Percentiles rank a stretch among this genome's conserved stretches.
These are phyloP conservation scores for Pseudodiploospora longispora DNA, from an alignment of 2,329 filamentous ascomycete genomes.

Conservation along the genomic window DNA sequence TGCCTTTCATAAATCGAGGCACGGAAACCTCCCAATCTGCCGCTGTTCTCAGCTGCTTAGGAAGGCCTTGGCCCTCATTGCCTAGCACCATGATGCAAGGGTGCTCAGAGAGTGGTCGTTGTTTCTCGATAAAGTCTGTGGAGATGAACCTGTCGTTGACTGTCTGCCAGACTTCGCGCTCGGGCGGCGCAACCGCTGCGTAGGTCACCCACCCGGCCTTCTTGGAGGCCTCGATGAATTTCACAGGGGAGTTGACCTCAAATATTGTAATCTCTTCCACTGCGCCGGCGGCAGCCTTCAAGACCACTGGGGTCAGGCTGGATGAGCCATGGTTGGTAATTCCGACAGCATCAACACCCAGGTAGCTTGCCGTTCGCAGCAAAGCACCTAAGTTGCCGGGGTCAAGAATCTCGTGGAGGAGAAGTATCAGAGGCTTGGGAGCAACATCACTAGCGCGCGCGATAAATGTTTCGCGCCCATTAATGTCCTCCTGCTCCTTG, in stretches of 20 bases:
- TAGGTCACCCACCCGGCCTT: constrained; percentile 75
- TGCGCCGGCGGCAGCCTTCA: constrained; percentile 85
- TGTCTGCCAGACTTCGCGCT: constrained; percentile 23
- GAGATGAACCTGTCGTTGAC: constrained; percentile 39
- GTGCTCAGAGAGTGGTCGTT: constrained; percentile 45
- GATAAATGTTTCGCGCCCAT: constrained; percentile 54
- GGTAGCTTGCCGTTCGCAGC: constrained; percentile 77
- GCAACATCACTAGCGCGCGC: constrained; percentile 20
- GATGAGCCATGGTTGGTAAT: constrained; percentile 69
- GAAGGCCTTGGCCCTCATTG: constrained; percentile 69
- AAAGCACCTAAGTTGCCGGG: constrained; percentile 88
- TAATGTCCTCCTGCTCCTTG: constrained; percentile 64
- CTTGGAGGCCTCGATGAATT: constrained; percentile 62
- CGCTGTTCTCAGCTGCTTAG: constrained; percentile 52
- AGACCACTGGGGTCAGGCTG: constrained; percentile 63
- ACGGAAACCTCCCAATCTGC: constrained; percentile 64
- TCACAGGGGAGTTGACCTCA: constrained; percentile 54
- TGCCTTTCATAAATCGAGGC: constrained; percentile 41
- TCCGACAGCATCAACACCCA: constrained; percentile 79
- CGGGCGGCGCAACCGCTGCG: constrained; percentile 55
- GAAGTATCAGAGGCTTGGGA: constrained; percentile 60
- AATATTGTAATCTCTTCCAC: constrained; percentile 73
- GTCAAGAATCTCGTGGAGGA: constrained; percentile 72
- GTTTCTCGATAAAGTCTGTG: constrained; percentile 38
- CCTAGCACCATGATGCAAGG: constrained; percentile 78